Evolutionary conservation across 805 yeast genomes (phyloP).

Genomic region (Teunomyces gatunensis): DNA sequence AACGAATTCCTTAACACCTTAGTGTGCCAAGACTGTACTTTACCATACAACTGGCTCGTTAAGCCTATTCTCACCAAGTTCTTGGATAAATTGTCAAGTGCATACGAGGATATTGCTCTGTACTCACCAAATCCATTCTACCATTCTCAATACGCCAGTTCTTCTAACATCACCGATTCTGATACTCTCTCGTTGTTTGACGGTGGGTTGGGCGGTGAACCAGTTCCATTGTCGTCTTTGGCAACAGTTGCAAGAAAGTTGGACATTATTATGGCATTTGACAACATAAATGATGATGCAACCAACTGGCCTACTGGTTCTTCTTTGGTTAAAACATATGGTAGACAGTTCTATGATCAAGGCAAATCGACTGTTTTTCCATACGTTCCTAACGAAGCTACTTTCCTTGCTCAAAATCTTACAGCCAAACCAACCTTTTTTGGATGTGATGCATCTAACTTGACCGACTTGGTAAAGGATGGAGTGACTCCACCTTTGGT

Average conservation of each 20-base stretch:
- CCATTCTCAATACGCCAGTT: conserved; percentile 26
- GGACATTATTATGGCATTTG: conserved; percentile 39
- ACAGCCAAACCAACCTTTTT: conserved; percentile 75
- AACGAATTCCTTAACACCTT: conserved; percentile 34
- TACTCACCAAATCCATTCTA: conserved; percentile 39
- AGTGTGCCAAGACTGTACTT: conserved; percentile 31
- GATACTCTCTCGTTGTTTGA: conserved; percentile 35
- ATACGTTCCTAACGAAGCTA: conserved; percentile 66
- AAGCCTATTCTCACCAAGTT: conserved; percentile 25
- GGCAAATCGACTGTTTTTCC: conserved; percentile 70
- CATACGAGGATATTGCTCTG: conserved; percentile 31
- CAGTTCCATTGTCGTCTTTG: conserved; percentile 32
- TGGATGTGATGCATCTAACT: conserved; percentile 71
- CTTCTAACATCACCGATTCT: conserved; percentile 21
- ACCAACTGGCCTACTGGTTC: conserved; percentile 36
- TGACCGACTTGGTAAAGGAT: conserved; percentile 47
- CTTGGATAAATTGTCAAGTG: conserved; percentile 23
- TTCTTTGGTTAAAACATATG: conserved; percentile 29
- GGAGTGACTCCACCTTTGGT: conserved; percentile 63
- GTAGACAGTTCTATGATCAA: conserved; percentile 35
- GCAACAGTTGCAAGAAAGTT: conserved; percentile 32
- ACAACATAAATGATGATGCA: conserved; percentile 26
- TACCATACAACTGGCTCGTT: conserved; percentile 13
- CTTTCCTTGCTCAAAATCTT: conserved; percentile 59
- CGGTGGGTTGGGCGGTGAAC: conserved; percentile 40